Base-by-base conservation (phyloP, 495 filamentous ascomycete species). In the Cercophora sp. region DNA sequence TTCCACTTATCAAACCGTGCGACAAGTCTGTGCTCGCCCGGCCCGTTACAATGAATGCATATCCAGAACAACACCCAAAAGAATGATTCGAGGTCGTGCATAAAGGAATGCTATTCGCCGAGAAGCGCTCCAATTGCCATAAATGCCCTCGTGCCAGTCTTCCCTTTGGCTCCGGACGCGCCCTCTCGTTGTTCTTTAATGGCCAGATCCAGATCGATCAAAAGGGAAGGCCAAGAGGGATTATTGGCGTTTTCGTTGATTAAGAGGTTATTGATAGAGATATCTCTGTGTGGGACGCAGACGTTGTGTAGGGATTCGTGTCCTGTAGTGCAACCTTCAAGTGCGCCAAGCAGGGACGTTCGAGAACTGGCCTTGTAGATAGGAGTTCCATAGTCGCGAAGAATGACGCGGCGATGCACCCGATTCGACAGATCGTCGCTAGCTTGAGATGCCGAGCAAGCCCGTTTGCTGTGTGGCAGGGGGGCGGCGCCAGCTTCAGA, bases 11-110 rank as follows among this genome's bases (percentile, higher is more conserved):
- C 65, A 44, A 64, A 70, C 29, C 52, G 45, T 13, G 43, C 6
- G 23, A 36, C 48, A n/a, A 29, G 47, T 18, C 60, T 54, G 24
- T 52, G 49, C 18, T 50, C n/a, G 25, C 26, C 45, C 19, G 54
- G 66, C n/a, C 61, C 64, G 6, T 71, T 24, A 42, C 60, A 70
- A 39, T 78, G 66, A 23, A 78, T 67, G 53, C 64, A 76, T 41
- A 78, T 71, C 70, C 68, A 76, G 51, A 77, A 79, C 0, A 80
- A 48, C 19, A 81, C 74, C 71, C 70, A 79, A 54, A 80, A 80
- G 59, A 81, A 78, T 20, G 71, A 80, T 61, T 81, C 74, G 11
- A 81, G 67, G 53, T 76, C 68, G 44, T 77, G 67, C 67, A 74
- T 69, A 34, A 74, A 75, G 2, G 62, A 65, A 56, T 75, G 66